Base-by-base conservation (phyloP, 163 green algal genomes). In the Scenedesmus sp. region DNA sequence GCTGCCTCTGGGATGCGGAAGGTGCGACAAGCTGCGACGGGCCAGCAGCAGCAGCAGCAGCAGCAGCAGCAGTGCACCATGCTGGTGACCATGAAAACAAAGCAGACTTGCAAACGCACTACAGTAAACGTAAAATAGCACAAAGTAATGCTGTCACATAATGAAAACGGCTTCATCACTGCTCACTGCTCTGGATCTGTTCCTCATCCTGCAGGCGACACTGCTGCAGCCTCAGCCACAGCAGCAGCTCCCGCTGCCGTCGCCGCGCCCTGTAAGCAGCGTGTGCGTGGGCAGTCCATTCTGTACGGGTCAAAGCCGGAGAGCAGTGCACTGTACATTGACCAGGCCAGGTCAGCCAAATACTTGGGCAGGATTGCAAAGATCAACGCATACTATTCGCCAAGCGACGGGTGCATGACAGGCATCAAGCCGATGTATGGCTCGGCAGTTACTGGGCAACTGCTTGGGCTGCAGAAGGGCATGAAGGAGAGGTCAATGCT, bases 381-480 rank as follows among this genome's bases (percentile, higher is more conserved):
- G n/a, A n/a, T 85, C 70, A 85, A 76, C n/a, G 40, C 33, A 20
- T 84, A 90, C 46, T 79, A 53, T 12, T 40, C 51, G 3, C 35
- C 35, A 0, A 35, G 70, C 15, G 65, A 89, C 30, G 85, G 68
- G 6, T 90, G 85, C 49, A 85, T 90, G 5, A 85, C 85, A 7
- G 85, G 85, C 16, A 56, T 90, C 7, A 90, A 90, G 85, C 85
- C 72, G 35, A 68, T 78, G 0, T 90, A 90, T 53, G 70, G 30
- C 13, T 44, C 35, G 3, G 4, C 24, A 35, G 83, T 35, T 0
- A n/a, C 18, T 53, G 68, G 80, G 13, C 85, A 84, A 43, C 18
- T 83, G 42, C 12, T 90, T 3, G 85, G 85, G 6, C 7, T 53
- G 43, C 65, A 89, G 44, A 56, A 83, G 26, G 85, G 85, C n/a